phyloP scores from a whole-genome alignment of 208 protist genomes.

The Angomonas deanei region DNA sequence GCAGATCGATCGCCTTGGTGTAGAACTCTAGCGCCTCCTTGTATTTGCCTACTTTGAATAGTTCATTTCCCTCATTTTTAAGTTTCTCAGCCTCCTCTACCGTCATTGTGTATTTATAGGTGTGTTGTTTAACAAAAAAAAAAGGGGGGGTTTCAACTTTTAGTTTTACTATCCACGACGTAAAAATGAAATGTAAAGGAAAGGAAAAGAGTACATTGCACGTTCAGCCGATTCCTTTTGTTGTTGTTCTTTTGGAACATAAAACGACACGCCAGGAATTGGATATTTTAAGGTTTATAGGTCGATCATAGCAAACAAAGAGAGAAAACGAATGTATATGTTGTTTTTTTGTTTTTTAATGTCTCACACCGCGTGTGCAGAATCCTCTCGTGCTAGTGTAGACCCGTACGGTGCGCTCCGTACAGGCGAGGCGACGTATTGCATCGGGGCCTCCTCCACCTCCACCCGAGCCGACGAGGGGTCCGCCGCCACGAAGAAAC shows the following conservation, averaged over 20 bases:
- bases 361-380: not conserved
- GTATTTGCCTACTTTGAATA: constrained; percentile 86
- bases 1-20: constrained; percentile 80
- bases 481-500: constrained; percentile 40
- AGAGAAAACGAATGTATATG: not conserved
- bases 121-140: constrained; percentile 15
- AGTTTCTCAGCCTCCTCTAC: constrained; percentile 52
- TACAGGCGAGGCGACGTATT: constrained; percentile 6
- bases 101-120: constrained; percentile 10
- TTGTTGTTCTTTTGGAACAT: too few species aligned
- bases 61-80: constrained; percentile 79
- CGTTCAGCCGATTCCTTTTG: too few species aligned
- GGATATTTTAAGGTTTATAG: too few species aligned
- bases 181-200: too few species aligned
- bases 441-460: constrained; percentile 16
- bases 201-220: too few species aligned
- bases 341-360: not conserved
- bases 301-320: too few species aligned
- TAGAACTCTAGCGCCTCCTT: constrained; percentile 90
- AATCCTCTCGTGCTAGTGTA: not conserved
- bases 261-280: too few species aligned
- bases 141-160: too few species aligned
- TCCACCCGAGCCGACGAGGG: not conserved
- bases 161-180: too few species aligned
- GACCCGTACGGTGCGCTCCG: not conserved